Base-by-base conservation (phyloP, 345 rosid species). In the Pistacia atlantica region DNA sequence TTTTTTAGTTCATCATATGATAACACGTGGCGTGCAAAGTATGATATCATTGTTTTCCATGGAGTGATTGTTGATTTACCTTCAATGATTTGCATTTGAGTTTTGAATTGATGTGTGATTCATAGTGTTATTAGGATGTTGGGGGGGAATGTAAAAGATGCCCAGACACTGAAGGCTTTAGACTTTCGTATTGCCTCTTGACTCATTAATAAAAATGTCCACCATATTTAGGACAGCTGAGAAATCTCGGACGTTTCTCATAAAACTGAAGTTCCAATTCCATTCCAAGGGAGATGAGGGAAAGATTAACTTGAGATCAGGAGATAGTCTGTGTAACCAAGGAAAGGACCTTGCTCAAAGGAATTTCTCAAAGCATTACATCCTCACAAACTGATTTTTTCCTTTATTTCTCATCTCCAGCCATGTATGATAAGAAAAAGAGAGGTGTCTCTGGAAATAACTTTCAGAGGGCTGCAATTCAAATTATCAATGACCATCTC, bases 81-180 rank as follows among this genome's bases (percentile, higher is more conserved):
- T 4, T 67, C 54, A 45, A 62, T 25, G 62, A 17, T 69, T 73
- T 28, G 37, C 74, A 58, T 68, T 49, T 51, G 72, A 11, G 42
- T 68, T 68, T 31, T 7, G 42, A 49, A 51, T 49, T 51, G 22
- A 31, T 49, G 20, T 16, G 45, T 13, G 13, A 11, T 25, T 25
- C 59, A 28, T 68, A 31, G 42, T 14, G 37, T 25, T 22, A 14
- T 52, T 68, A 3, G 11, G 1, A 51, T 51, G 42, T 37, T 38
- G 25, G 28, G 28, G 25, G 51, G 25, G 13, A 48, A 48, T 13
- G 2, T 48, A 22, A 14, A 12, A 14, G 57, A 3, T 54, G 57
- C 57, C n/a, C 6, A 2, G 18, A 16, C 18, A 54, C 0, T 54
- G 7, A 54, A 54, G 57, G 16, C 18, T 54, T 54, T 51, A 13